phyloP scores from a whole-genome alignment of 2,329 filamentous ascomycete genomes.

The Plenodomus tracheiphilus region DNA sequence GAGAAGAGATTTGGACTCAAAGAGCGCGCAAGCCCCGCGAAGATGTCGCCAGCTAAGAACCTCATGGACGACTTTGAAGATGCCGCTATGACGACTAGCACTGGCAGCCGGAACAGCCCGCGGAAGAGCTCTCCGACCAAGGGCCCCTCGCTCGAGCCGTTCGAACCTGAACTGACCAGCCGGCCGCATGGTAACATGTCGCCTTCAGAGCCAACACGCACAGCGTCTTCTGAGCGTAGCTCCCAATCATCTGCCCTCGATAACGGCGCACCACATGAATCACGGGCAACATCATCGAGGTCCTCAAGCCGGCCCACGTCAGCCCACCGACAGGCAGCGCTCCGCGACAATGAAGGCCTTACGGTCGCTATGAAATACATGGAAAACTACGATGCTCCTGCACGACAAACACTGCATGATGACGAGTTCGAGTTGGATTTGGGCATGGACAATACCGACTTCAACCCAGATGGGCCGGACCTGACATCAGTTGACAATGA shows the following conservation, averaged over 20 bases:
- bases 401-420: constrained; percentile 26
- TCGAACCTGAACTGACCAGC: constrained; percentile 31
- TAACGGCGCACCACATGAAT: constrained; percentile 11
- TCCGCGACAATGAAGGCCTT: constrained; percentile 46
- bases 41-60: constrained; percentile 35
- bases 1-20: constrained; percentile 32
- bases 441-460: constrained; percentile 35
- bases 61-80: constrained; percentile 32
- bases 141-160: constrained; percentile 20
- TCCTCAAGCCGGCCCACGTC: constrained; percentile 24
- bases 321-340: constrained; percentile 22
- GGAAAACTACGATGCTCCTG: constrained; percentile 25
- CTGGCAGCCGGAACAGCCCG: constrained; percentile 18
- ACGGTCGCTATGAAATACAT: constrained; percentile 43
- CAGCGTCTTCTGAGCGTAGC: constrained; percentile 23
- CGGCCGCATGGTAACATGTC: constrained; percentile 32
- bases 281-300: constrained; percentile 8
- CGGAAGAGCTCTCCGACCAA: constrained; percentile 34
- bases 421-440: constrained; percentile 25
- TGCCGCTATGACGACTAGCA: constrained; percentile 7
- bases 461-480: constrained; percentile 37
- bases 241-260: constrained; percentile 15
- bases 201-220: constrained; percentile 31
- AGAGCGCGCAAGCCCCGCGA: constrained; percentile 35
- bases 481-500: constrained; percentile 53